Percentiles rank a stretch among this genome's conserved stretches.
Conservation (phyloP, 2,329 filamentous ascomycete genomes). For the Pyrenophora teres region DNA sequence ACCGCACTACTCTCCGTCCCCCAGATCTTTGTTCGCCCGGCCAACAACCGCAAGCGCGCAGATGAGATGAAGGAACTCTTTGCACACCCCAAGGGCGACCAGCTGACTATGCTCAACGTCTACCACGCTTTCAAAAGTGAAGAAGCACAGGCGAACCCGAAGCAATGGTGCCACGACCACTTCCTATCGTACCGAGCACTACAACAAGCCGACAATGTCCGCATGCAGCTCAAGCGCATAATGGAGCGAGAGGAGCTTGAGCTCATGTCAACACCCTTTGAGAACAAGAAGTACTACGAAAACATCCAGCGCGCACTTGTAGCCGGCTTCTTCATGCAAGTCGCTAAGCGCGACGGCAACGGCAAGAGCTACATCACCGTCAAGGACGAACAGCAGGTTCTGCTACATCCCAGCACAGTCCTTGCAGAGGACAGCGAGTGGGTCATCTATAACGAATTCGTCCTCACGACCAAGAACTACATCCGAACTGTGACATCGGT, state of each 20-base stretch:
- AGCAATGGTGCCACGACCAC: conserved; percentile 96
- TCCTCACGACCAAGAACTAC: conserved; percentile 97
- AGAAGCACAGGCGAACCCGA: conserved; percentile 71
- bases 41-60: conserved; percentile 81
- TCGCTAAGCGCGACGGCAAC: conserved; percentile 87
- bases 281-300: conserved; percentile 96
- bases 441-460: conserved; percentile 98
- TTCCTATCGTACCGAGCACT: conserved; percentile 89
- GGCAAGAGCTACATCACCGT: conserved; percentile 94
- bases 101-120: conserved; percentile 93
- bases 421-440: conserved; percentile 88
- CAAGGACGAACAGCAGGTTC: conserved; percentile 93
- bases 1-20: conserved; percentile 93
- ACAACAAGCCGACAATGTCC: conserved; percentile 91
- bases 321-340: conserved; percentile 98
- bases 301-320: conserved; percentile 94
- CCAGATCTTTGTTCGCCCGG: conserved; percentile 88
- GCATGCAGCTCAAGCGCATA: conserved; percentile 87
- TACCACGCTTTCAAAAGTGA: conserved; percentile 94
- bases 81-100: conserved; percentile 89
- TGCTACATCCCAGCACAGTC: conserved; percentile 92
- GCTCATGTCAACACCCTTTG: conserved; percentile 84
- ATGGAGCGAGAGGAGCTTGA: conserved; percentile 93
- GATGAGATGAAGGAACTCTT: conserved; percentile 98
- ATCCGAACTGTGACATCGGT: conserved; percentile 92